These are phyloP conservation scores for Ophiostoma fasciatum DNA, from an alignment of 2,329 filamentous ascomycete species.

Conservation along the genomic window DNA sequence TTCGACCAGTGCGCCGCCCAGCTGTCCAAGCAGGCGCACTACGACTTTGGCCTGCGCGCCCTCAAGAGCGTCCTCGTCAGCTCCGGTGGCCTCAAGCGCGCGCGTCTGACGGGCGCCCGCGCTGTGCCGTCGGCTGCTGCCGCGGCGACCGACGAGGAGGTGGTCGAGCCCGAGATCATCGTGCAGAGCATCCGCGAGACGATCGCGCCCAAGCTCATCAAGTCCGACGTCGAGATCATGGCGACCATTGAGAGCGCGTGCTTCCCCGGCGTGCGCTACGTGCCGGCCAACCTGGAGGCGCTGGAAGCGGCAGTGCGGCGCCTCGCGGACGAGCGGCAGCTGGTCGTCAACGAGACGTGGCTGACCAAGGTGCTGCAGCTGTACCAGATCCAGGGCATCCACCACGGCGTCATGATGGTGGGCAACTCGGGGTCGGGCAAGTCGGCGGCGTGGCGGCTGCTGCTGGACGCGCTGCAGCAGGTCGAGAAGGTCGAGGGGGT, in stretches of 20 bases:
- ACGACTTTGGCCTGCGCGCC: constrained; percentile 95
- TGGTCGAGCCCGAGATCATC: constrained; percentile 90
- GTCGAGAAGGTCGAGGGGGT: constrained; percentile 89
- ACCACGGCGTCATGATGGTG: constrained; percentile 99
- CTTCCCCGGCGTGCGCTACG: constrained; percentile 87
- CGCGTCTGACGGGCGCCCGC: constrained; percentile 46
- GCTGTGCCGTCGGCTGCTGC: too few relatives aligned
- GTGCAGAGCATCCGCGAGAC: constrained; percentile 98
- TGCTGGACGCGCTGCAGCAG: constrained; percentile 80
- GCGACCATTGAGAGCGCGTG: constrained; percentile 65
- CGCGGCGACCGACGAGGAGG: constrained; percentile 42
- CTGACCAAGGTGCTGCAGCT: constrained; percentile 94
- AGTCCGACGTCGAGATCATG: constrained; percentile 82
- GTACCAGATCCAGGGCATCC: constrained; percentile 94
- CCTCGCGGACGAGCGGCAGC: constrained; percentile 69
- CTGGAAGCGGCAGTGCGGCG: constrained; percentile 69
- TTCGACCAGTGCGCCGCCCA: constrained; percentile 76
- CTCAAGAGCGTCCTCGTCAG: constrained; percentile 97
- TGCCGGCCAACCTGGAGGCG: constrained; percentile 70
- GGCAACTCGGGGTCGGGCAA: constrained; percentile 96
- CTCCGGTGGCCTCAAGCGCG: constrained; percentile 87
- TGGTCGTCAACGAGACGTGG: constrained; percentile 88
- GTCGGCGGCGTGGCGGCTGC: constrained; percentile 82
- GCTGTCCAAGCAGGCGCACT: constrained; percentile 93
- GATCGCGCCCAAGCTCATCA: constrained; percentile 93